Percentiles rank a stretch among this genome's conserved stretches.
Conservation (phyloP, 2,329 filamentous ascomycete species). For the Xenosphaeropsis pyriputrescens region DNA sequence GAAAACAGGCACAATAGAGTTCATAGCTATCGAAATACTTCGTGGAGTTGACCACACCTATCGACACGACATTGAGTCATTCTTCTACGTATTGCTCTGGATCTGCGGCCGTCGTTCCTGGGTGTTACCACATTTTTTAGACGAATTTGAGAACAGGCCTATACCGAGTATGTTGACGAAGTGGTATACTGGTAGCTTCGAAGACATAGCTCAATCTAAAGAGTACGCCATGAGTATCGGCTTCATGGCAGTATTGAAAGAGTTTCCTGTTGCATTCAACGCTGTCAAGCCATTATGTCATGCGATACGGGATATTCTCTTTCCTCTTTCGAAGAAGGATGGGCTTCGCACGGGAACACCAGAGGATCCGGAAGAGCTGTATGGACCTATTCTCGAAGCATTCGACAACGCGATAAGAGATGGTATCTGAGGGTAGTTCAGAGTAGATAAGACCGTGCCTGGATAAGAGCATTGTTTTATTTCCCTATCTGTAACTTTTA, state of each 20-base stretch:
- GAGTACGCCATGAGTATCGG: constrained; percentile 4
- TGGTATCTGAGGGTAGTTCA: no score
- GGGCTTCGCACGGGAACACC: no score
- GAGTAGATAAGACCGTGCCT: no score
- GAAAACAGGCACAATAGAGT: constrained; percentile 16
- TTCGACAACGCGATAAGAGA: no score
- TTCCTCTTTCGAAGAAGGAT: neutral
- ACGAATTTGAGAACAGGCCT: constrained; percentile 3
- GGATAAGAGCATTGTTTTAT: no score
- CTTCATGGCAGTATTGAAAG: constrained; percentile 13
- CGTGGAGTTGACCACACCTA: constrained; percentile 15
- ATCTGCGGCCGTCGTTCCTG: constrained; percentile 10
- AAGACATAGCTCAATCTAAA: constrained; percentile 12
- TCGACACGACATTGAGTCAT: constrained; percentile 18
- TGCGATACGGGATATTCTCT: neutral
- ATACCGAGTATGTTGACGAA: constrained; percentile 5
- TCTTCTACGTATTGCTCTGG: constrained; percentile 19
- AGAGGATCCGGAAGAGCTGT: no score
- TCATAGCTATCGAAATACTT: constrained; percentile 21
- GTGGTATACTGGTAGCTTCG: constrained; percentile 15
- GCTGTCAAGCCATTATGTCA: constrained; percentile 7
- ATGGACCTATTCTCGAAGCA: no score
- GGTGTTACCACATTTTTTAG: no score
- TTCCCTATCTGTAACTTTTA: no score
- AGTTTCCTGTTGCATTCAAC: constrained; percentile 14